Base-by-base conservation (phyloP, 345 rosid genomes). In the Eutrema yunnanense region DNA sequence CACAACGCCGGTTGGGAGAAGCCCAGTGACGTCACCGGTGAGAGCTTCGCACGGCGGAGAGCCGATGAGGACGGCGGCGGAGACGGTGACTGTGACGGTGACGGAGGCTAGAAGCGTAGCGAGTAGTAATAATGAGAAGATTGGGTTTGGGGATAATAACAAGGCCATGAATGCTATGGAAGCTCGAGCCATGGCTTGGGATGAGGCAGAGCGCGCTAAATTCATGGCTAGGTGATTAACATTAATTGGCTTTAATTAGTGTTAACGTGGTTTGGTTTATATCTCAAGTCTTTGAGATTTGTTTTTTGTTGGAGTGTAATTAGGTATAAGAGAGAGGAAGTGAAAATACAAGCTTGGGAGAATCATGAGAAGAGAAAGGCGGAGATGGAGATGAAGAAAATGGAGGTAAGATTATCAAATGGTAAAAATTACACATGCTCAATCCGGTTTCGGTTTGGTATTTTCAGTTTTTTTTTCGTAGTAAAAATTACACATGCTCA, bases 281-380 rank as follows among this genome's bases (percentile, higher is more conserved):
- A 0, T 12, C 47, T 11, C 36, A 19, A 66, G 41, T 72, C 36
- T 72, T 60, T 52, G 34, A 59, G 52, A 56, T 57, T 56, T 2
- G 3, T 3, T 34, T 48, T 29, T 42, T 8, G 36, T n/a, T 43
- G 26, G 22, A 14, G 7, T 74, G 73, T 65, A 38, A 19, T 52
- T 77, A 94, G 98, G 90, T 94, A 86, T 48, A 94, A 94, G 82
- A 85, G 93, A 1, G 96, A 91, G 75, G 96, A 91, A 67, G 96
- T 94, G 81, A 94, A 88, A 82, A 94, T 94, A 67, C 96, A 88
- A 52, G 96, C 90, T 19, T 94, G 97, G 98, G 97, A 94, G 77
- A 91, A 91, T 84, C 96, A 86, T 32, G 87, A 89, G 82, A 94
- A 86, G 85, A 81, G 98, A 85, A 94, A 88, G 82, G 95, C 97